Evolutionary conservation across 352 stramenopile species (phyloP).

Genomic region (Pythium grandisporangium): DNA sequence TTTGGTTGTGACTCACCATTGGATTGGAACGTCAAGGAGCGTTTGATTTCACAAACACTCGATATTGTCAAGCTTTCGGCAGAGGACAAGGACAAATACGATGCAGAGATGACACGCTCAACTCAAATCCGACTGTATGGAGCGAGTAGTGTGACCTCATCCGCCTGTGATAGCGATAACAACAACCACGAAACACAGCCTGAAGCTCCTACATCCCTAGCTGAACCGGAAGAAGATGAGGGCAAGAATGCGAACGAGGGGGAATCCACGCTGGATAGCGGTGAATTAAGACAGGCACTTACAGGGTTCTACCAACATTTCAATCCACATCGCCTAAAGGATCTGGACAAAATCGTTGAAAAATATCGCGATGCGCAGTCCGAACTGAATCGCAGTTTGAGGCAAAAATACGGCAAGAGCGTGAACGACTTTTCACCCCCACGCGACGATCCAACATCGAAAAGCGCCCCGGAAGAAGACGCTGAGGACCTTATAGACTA

Average conservation of each 20-base stretch:
- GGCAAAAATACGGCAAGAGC: constrained; percentile 54
- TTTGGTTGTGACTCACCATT: constrained; percentile 94
- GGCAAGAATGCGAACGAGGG: constrained; percentile 1
- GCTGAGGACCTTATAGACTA: constrained; percentile 63
- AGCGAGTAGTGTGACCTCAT: constrained; percentile 1
- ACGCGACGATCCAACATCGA: not conserved
- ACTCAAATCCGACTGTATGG: constrained; percentile 63
- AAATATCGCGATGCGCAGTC: constrained; percentile 65
- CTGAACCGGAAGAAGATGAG: constrained; percentile 4
- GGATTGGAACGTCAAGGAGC: constrained; percentile 93
- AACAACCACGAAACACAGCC: constrained; percentile 4
- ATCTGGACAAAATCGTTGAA: constrained; percentile 62
- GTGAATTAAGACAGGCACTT: constrained; percentile 34
- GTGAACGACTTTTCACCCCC: constrained; percentile 32
- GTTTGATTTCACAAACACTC: constrained; percentile 90
- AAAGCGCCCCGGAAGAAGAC: constrained; percentile 4
- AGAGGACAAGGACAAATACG: constrained; percentile 74
- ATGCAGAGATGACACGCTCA: constrained; percentile 47
- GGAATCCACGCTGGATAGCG: constrained; percentile 15
- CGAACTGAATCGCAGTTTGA: constrained; percentile 47
- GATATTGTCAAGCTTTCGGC: constrained; percentile 76
- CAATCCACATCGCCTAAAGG: constrained; percentile 38
- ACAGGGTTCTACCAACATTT: constrained; percentile 45
- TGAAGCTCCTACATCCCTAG: no score
- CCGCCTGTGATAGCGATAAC: constrained; percentile 2